phyloP scores from a whole-genome alignment of 495 filamentous ascomycete genomes.

The Parachaetomium inaequale region DNA sequence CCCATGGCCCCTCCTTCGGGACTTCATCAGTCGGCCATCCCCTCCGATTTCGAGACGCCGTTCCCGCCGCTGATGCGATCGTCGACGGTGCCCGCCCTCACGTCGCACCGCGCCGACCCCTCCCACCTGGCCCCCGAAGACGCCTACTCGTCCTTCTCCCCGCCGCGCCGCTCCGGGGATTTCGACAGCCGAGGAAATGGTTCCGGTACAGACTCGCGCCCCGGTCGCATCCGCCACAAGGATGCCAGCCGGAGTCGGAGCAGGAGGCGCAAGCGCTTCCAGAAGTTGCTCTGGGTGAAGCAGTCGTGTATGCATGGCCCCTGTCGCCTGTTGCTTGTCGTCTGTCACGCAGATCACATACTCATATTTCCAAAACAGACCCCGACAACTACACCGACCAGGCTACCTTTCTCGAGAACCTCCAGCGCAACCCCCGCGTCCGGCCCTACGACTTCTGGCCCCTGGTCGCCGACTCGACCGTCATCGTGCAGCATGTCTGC shows the following conservation, averaged over 20 bases:
- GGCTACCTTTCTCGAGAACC: constrained; percentile 89
- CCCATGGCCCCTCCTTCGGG: constrained; percentile 39
- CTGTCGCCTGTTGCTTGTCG: not conserved
- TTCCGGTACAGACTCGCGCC: constrained; percentile 26
- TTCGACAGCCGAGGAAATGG: constrained; percentile 36
- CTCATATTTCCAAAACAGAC: constrained; percentile 48
- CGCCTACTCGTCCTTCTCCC: constrained; percentile 63
- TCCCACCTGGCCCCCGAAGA: constrained; percentile 75
- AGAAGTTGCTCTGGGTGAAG: constrained; percentile 96
- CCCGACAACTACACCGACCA: constrained; percentile 98
- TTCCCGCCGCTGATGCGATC: constrained; percentile 37
- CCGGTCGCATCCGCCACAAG: constrained; percentile 33
- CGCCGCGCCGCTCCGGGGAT: constrained; percentile 51
- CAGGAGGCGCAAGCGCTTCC: constrained; percentile 71
- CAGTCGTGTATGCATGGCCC: constrained; percentile 66
- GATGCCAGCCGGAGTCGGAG: constrained; percentile 40
- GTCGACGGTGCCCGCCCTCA: constrained; percentile 39
- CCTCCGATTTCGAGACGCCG: constrained; percentile 30
- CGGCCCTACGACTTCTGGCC: constrained; percentile 98
- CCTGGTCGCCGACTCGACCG: constrained; percentile 88
- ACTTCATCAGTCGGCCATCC: constrained; percentile 30
- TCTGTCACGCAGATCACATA: not conserved
- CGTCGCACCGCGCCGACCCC: constrained; percentile 41
- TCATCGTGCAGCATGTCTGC: constrained; percentile 94
- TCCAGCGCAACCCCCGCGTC: constrained; percentile 91